A percentile compares a stretch with the other conserved stretches of the same genome.
phyloP scores from a whole-genome alignment of 371 early-diverging fungal genomes.

The Mycotypha africana region DNA sequence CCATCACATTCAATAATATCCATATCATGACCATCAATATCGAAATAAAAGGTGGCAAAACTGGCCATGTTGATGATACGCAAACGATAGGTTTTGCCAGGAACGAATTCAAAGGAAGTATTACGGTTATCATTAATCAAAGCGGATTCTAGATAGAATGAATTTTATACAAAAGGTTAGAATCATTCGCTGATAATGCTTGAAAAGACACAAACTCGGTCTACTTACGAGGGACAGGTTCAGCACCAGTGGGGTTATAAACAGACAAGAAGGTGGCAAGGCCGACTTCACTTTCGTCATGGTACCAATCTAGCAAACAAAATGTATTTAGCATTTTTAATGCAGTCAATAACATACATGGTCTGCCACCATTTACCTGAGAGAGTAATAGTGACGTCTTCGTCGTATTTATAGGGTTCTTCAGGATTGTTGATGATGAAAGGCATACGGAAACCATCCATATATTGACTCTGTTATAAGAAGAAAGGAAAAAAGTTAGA shows the following conservation, averaged over 20 bases:
- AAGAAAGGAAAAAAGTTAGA: not conserved
- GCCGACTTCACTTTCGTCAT: conserved; percentile 34
- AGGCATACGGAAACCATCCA: conserved; percentile 76
- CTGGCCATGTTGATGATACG: conserved; percentile 72
- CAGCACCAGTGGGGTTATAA: conserved; percentile 59
- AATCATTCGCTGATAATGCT: too few relatives aligned
- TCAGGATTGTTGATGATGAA: conserved; percentile 61
- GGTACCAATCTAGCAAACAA: conserved; percentile 56
- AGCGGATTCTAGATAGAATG: conserved; percentile 11
- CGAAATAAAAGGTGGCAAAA: conserved; percentile 62
- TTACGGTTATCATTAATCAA: conserved; percentile 43
- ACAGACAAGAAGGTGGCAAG: conserved; percentile 40
- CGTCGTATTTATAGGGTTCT: conserved; percentile 63
- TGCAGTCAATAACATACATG: not conserved
- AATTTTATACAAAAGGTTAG: too few relatives aligned
- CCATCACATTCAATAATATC: conserved; percentile 80
- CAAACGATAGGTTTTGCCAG: conserved; percentile 77
- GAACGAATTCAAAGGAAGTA: conserved; percentile 41
- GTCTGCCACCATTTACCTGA: conserved; percentile 25
- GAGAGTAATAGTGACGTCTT: conserved; percentile 55
- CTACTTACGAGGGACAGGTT: conserved; percentile 54
- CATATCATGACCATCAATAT: conserved; percentile 72
- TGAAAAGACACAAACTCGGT: too few relatives aligned
- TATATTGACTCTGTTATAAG: conserved; percentile 52
- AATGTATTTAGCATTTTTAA: not conserved